Evolutionary conservation across 495 filamentous ascomycete species (phyloP), one percentile per base, ranked within the genome.

Genomic region (Daldinia bambusicola): DNA sequence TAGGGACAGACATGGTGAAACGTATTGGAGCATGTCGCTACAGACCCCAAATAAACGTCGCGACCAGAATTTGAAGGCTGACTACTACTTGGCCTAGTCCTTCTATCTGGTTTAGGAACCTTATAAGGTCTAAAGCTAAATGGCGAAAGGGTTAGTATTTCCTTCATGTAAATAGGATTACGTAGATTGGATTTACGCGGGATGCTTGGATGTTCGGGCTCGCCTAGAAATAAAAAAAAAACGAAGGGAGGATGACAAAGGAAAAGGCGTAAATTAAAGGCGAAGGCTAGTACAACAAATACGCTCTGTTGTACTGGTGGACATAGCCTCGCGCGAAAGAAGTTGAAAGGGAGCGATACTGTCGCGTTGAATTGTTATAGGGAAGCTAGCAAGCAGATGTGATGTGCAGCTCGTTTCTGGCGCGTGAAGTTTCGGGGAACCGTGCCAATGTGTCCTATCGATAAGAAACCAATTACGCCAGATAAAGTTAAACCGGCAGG

Each of bases 401-500:
- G n/a, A 55, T 45, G 10, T 37, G 22, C 14, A 31, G 8, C 40
- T 36, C 0, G 34, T 6, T 36, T 48, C 38, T 48, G 66, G 52
- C 58, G 66, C 58, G 66, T 57, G 41, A 68, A 40, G 58, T 62
- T 61, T 69, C 52, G 43, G 56, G 30, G 43, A 38, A 51, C n/a
- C 43, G 48, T 55, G 61, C 66, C 43, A 52, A 41, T 34, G 26
- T 45, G n/a, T 18, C 31, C 61, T 36, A 67, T 67, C 64, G 64
- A 67, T 67, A 67, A 67, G 45, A 45, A 22, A 36, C 22, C 26
- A 56, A 55, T 50, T 50, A 61, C 41, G 31, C 55, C 34, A 22
- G 34, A 56, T 20, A 22, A 37, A n/a, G 53, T 12, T 37, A 38
- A 31, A 36, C 53, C 53, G n/a, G 31, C 12, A 26, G 3, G 26